Base-by-base conservation (phyloP, 2,329 filamentous ascomycete species). In the Calonectria pteridis region DNA sequence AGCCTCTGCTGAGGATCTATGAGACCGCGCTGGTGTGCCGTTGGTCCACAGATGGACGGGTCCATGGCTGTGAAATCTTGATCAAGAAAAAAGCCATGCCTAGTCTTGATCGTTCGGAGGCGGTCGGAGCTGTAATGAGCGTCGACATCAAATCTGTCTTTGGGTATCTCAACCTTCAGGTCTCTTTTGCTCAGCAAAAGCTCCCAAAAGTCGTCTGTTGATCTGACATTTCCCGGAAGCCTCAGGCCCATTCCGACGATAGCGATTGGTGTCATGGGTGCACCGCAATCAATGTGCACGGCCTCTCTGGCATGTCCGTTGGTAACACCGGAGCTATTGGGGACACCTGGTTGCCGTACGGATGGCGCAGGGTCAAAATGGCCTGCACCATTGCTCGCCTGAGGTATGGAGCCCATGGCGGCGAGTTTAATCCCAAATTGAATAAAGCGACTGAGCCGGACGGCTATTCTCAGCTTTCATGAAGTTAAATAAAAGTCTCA, bases 71-170 rank as follows among this genome's bases (percentile, higher is more conserved):
- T 29, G 16, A 75, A 43, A 20, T 73, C 49, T 26, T 71, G 63
- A 2, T 73, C 50, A 6, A 78, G 72, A 31, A 78, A 78, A 35
- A 67, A 73, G 0, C 67, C 71, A 26, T 70, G 26, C 65, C 75
- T 50, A 1, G 68, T 74, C 5, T 31, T 51, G 20, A 73, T 62
- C 6, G 62, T 65, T 26, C 73, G 65, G 6, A 51, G 59, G 29
- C 63, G 66, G 14, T 46, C 43, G 9, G 31, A 13, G n/a, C 28
- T 40, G 23, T 76, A 67, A 43, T 65, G 74, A 9, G 67, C 73
- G 18, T 72, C 64, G 13, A 73, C 59, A 31, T 76, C 75, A 59
- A 62, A 78, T 16, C 76, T 63, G 9, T 58, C 50, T 20, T 74
- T 65, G 26, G 76, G 76, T 18, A 77, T 65, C 81, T 1, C 50